phyloP scores from a whole-genome alignment of 371 early-diverging fungal species.

The Rhizomucor miehei region DNA sequence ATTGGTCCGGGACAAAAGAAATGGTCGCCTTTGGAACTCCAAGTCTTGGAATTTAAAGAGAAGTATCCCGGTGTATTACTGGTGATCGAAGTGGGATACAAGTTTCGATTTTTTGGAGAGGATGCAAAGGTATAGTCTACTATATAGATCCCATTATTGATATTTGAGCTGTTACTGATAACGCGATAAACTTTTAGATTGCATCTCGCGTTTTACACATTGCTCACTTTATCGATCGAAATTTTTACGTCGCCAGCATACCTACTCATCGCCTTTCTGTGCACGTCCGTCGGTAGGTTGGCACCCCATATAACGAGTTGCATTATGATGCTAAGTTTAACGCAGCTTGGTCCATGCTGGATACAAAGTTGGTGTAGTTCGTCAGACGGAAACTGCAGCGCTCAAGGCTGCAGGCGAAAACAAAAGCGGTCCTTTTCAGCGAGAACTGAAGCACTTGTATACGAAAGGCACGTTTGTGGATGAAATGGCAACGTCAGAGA shows the following conservation, averaged over 20 bases:
- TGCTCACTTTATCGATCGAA: conserved; percentile 72
- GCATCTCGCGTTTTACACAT: conserved; percentile 73
- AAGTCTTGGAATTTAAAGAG: conserved; percentile 71
- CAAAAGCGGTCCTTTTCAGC: conserved; percentile 68
- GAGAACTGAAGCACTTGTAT: conserved; percentile 72
- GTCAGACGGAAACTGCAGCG: conserved; percentile 87
- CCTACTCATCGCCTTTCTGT: conserved; percentile 75
- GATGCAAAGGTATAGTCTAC: conserved; percentile 53
- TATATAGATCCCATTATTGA: no score
- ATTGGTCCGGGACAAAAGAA: conserved; percentile 14
- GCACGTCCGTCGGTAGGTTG: conserved; percentile 65
- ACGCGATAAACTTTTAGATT: conserved; percentile 26
- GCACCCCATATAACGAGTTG: no score
- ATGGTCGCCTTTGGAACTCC: conserved; percentile 80
- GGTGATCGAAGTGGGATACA: conserved; percentile 88
- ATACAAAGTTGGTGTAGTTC: conserved; percentile 81
- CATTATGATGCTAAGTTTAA: background rate
- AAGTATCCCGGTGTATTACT: conserved; percentile 71
- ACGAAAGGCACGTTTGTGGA: conserved; percentile 82
- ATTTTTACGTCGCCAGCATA: conserved; percentile 79
- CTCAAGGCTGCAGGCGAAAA: conserved; percentile 78
- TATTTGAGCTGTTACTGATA: no score
- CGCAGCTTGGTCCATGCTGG: conserved; percentile 76
- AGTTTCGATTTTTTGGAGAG: conserved; percentile 80
- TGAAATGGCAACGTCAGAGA: conserved; percentile 40